Base-by-base conservation (phyloP, 441 rosid genomes). In the Adansonia gregorii region DNA sequence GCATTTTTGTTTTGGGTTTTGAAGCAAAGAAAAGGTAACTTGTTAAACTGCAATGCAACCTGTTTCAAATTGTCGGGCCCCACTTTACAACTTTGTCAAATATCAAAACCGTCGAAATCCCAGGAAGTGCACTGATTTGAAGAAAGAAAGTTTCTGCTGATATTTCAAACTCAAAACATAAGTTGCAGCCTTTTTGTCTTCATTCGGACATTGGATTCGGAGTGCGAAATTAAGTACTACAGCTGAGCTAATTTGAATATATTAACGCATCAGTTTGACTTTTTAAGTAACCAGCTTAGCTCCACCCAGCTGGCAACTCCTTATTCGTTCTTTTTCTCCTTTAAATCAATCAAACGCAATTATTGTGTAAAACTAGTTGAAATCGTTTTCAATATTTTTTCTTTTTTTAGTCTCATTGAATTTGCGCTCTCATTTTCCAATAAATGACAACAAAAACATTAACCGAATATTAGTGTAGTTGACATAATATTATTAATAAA, bases 11-110 rank as follows among this genome's bases (percentile, higher is more conserved):
- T 63, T 31, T 6, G 15, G 66, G 4, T 31, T 31, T 31, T 31
- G 2, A 31, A 31, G 39, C 39, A 3, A 2, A 31, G 39, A 31
- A 31, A 31, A 31, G 39, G 3, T 6, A 2, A 1, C 15, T 35
- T 15, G 73, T 46, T n/a, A 1, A 72, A 72, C 59, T 8, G 8
- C 24, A 70, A 76, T 43, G 78, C 68, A 68, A 81, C 55, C 73
- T 70, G 69, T 63, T 51, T 52, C 35, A 8, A 19, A 19, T 41
- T 8, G 43, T 41, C 7, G 12, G 70, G 70, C 63, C 55, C 56
- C 61, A 31, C 49, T 35, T 35, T 17, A 52, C 49, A 52, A 39
- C 31, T 72, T 72, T 49, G 15, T 31, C 63, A 72, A 8, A 43
- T 39, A 17, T 41, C 46, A 45, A 19, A 45, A 67, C 54, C 6